phyloP scores from a whole-genome alignment of 352 stramenopile genomes.

The Globisporangium spinosum region DNA sequence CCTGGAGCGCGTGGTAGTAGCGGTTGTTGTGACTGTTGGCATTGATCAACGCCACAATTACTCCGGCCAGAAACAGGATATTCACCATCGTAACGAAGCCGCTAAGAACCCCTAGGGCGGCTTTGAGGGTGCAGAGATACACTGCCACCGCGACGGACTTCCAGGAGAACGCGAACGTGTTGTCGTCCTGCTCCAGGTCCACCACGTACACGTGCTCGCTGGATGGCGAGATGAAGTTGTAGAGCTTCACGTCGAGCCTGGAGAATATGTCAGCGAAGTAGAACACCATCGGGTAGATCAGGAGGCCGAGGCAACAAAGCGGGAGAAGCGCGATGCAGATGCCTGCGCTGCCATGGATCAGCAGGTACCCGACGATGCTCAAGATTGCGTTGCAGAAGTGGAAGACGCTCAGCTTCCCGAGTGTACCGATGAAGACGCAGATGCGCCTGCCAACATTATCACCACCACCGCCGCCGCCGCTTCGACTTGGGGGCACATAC shows the following conservation, averaged over 20 bases:
- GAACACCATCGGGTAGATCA: constrained; percentile 51
- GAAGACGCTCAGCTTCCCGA: constrained; percentile 48
- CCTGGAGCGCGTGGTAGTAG: constrained; percentile 16
- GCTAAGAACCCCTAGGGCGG: constrained; percentile 47
- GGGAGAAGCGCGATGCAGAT: constrained; percentile 41
- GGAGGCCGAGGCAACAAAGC: constrained; percentile 50
- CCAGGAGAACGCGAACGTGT: constrained; percentile 33
- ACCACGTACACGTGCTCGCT: constrained; percentile 47
- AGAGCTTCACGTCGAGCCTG: constrained; percentile 51
- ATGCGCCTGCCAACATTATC: constrained; percentile 20
- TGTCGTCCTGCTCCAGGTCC: constrained; percentile 26
- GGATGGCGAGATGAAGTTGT: constrained; percentile 58
- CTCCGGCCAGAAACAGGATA: constrained; percentile 24
- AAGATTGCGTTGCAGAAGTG: constrained; percentile 54
- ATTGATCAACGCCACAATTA: constrained; percentile 20
- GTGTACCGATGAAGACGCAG: constrained; percentile 13
- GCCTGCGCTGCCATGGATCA: constrained; percentile 30
- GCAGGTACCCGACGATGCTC: constrained; percentile 32
- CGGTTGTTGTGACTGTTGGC: constrained; percentile 20
- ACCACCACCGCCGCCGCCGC: background rate
- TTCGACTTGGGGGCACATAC: constrained; percentile 22
- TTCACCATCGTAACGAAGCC: constrained; percentile 30
- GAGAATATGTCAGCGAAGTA: constrained; percentile 48
- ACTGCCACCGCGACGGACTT: constrained; percentile 47
- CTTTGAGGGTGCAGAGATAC: constrained; percentile 69